Base-by-base conservation (phyloP, 2,329 filamentous ascomycete genomes). In the Stachybotrys echinatus region DNA sequence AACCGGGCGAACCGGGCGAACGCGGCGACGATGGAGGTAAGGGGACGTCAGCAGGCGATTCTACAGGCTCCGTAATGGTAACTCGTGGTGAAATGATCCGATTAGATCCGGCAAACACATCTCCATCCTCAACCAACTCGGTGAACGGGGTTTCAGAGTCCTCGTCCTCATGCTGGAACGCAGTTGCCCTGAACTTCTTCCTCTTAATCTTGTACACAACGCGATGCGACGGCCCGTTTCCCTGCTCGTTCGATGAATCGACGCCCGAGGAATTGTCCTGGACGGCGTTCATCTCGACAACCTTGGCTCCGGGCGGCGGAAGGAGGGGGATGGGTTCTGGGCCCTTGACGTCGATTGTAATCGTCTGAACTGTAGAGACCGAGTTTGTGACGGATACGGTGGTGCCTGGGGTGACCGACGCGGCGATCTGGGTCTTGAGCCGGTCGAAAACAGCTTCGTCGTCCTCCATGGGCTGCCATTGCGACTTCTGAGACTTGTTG, bases 301-400 rank as follows among this genome's bases (percentile, higher is more conserved):
- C 69, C 58, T 84, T 80, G 10, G 83, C 74, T 1, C 81, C 81
- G 0, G 80, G 77, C 0, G 81, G 76, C 2, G 80, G 77, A 2
- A 76, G 69, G 2, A 85, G 65, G 1, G 75, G 70, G 3, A 78
- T 70, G 5, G 74, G 69, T 19, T 74, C 68, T 5, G 75, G 69
- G 1, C 80, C 80, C 14, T 74, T 74, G 37, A 87, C 75, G 48
- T 86, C 81, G 3, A 86, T 81, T 0, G 83, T 84, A 56, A 86
- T 82, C 14, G 74, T 85, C 54, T 84, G 84, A 7, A 77, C 81
- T 2, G 79, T 83, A 1, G 74, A 75, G 0, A 81, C 80, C 3
- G 77, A 76, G 6, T 80, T 83, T 1, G 76, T 79, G 37, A 85
- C 80, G 8, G 79, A 79, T 6, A 85, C 76, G n/a, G 74, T 75